Evolutionary conservation across 768 basidiomycete genomes (phyloP), one percentile per base, ranked within the genome.

Genomic region (Suillus clintonianus): DNA sequence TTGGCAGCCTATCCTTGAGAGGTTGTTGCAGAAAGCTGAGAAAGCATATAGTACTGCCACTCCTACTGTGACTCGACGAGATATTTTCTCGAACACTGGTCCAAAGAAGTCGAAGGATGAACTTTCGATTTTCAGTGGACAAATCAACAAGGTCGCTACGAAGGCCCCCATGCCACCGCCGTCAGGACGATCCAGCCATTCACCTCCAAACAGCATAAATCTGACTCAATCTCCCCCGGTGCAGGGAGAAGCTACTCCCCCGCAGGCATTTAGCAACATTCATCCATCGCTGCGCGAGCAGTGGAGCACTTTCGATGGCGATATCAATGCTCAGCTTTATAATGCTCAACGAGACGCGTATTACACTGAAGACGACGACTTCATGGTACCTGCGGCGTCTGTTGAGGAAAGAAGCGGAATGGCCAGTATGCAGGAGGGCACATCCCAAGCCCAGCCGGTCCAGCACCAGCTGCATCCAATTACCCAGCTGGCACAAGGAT

Each of bases 71-170:
- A 77, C 80, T 57, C 81, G 80, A 17, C 65, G 41, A 32, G 86
- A 89, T 74, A 88, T 89, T 34, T 90, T 91, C 73, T 77, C 80
- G 24, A 78, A 83, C 10, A 83, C 86, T 0, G 65, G 76, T 14
- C 65, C 72, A 13, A 75, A 77, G 30, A 83, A 82, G 43, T 74
- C 77, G n/a, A 82, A 86, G 61, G 90, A 92, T 70, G 90, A 91
- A 69, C 75, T 92, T 27, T 84, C 86, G 7, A 89, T 92, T 30
- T 92, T 92, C 72, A 86, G 89, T 56, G 91, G 91, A n/a, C 84
- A 86, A 69, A 90, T 86, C 11, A 85, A 89, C 64, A 89, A 85
- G 0, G 78, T 91, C 27, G 77, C 79, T 10, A 87, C 85, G 0
- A 85, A 84, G 62, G 69, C 71, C 1, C 62, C 78, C 6, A 67